phyloP scores from a whole-genome alignment of 2,329 filamentous ascomycete species.

The Colletotrichum godetiae region DNA sequence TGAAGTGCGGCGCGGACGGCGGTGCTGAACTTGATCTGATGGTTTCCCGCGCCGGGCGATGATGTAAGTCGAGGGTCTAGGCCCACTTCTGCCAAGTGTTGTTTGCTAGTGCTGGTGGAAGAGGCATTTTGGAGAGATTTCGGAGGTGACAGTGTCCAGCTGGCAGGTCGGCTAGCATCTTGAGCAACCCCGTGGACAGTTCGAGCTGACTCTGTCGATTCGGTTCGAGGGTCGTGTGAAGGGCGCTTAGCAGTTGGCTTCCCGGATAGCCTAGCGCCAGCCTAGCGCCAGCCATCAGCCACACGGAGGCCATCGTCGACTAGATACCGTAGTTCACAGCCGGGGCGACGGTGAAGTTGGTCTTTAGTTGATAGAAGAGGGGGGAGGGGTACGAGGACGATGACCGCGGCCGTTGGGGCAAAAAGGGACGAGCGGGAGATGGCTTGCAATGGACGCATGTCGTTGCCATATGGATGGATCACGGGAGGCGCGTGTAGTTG shows the following conservation, averaged over 20 bases:
- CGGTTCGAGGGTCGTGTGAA: constrained; percentile 20
- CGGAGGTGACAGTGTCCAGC: background rate
- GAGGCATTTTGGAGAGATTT: constrained; percentile 18
- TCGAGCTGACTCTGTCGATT: constrained; percentile 7
- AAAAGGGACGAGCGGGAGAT: background rate
- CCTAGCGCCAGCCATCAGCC: constrained; percentile 22
- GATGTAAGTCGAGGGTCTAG: constrained; percentile 31
- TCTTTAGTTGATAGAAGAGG: background rate
- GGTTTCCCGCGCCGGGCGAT: constrained; percentile 21
- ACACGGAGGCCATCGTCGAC: constrained; percentile 11
- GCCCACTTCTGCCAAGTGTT: constrained; percentile 24
- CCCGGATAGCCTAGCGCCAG: constrained; percentile 23
- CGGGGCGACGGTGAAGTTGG: background rate
- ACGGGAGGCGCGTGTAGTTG: background rate
- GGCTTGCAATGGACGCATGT: constrained; percentile 17
- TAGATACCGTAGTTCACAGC: background rate
- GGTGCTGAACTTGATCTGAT: background rate
- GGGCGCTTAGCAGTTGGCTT: constrained; percentile 15
- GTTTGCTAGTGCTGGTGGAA: constrained; percentile 18
- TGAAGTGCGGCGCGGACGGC: background rate
- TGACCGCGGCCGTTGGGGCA: background rate
- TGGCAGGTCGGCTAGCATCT: background rate
- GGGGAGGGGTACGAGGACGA: background rate
- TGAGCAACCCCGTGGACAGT: background rate
- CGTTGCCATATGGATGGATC: constrained; percentile 1